A percentile compares a stretch with the other conserved stretches of the same genome.
Conservation (phyloP, 495 filamentous ascomycete species). For the Penicillium herquei region DNA sequence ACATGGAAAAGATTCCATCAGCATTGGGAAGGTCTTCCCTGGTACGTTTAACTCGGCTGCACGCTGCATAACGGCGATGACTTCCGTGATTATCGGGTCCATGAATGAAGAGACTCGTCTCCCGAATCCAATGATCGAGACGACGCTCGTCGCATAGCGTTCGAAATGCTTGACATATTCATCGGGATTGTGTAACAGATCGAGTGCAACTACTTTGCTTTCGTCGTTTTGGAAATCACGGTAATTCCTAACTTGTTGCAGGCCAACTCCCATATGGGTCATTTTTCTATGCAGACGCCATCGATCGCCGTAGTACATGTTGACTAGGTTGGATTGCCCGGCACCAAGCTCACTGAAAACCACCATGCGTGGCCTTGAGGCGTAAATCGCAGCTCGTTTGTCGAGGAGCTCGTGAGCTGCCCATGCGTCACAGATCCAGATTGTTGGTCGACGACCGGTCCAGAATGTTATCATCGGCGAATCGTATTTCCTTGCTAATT, state of each 20-base stretch:
- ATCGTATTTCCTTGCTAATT: slow-evolving; percentile 49
- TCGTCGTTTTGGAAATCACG: slow-evolving; percentile 59
- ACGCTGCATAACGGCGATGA: slow-evolving; percentile 39
- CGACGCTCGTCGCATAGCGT: slow-evolving; percentile 43
- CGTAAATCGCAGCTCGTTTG: slow-evolving; percentile 27
- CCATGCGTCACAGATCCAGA: slow-evolving; percentile 68
- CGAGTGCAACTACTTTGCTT: slow-evolving; percentile 39
- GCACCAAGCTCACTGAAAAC: slow-evolving; percentile 43
- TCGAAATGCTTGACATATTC: slow-evolving; percentile 43
- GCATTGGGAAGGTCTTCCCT: slow-evolving; percentile 59
- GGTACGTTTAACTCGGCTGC: slow-evolving; percentile 43
- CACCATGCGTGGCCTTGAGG: slow-evolving; percentile 27
- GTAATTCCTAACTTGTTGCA: slow-evolving; percentile 59
- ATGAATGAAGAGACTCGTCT: slow-evolving; percentile 31
- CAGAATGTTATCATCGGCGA: slow-evolving; percentile 51
- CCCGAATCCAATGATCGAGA: slow-evolving; percentile 44
- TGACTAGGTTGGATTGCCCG: slow-evolving; percentile 57
- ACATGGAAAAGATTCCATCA: slow-evolving; percentile 58
- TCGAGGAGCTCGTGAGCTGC: slow-evolving; percentile 51
- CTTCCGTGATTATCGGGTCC: slow-evolving; percentile 46
- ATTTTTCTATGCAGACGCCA: slow-evolving; percentile 63
- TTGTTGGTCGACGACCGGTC: slow-evolving; percentile 61
- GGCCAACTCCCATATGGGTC: slow-evolving; percentile 58
- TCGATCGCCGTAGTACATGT: slow-evolving; percentile 58
- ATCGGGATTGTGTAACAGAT: slow-evolving; percentile 32